phyloP scores from a whole-genome alignment of 441 rosid genomes.

The Biscutella laevigata region DNA sequence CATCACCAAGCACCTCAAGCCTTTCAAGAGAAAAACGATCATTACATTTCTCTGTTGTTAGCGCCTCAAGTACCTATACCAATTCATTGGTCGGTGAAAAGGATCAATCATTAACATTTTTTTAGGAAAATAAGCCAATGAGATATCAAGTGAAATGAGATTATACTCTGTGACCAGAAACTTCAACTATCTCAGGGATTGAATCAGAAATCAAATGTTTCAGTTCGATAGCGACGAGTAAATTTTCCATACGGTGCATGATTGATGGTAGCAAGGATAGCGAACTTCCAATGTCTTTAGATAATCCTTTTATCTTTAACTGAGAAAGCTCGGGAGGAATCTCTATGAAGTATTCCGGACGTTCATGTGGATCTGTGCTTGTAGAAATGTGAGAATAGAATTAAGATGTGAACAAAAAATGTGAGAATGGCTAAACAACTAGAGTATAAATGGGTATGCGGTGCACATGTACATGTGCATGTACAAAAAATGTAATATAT shows the following conservation, averaged over 20 bases:
- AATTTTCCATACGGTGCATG: conserved; percentile 87
- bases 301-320: conserved; percentile 80
- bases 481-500: conserved; percentile 12
- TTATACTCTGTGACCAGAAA: conserved; percentile 63
- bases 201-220: conserved; percentile 54
- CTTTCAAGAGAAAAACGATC: conserved; percentile 96
- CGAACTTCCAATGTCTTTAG: conserved; percentile 91
- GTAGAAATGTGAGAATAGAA: conserved; percentile 17
- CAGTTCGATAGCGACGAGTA: conserved; percentile 91
- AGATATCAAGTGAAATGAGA: conserved; percentile 23
- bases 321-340: conserved; percentile 86
- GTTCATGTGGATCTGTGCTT: conserved; percentile 54
- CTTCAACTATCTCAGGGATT: conserved; percentile 67
- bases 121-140: conserved; percentile 11
- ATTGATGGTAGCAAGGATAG: conserved; percentile 83
- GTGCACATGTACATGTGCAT: neutral
- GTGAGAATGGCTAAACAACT: neutral
- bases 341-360: conserved; percentile 69
- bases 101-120: conserved; percentile 7
- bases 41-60: conserved; percentile 93
- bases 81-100: conserved; percentile 25
- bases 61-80: conserved; percentile 78
- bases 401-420: neutral
- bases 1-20: conserved; percentile 89
- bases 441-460: neutral